phyloP scores from a whole-genome alignment of 495 filamentous ascomycete species.

The Aspergillus ellipticus region DNA sequence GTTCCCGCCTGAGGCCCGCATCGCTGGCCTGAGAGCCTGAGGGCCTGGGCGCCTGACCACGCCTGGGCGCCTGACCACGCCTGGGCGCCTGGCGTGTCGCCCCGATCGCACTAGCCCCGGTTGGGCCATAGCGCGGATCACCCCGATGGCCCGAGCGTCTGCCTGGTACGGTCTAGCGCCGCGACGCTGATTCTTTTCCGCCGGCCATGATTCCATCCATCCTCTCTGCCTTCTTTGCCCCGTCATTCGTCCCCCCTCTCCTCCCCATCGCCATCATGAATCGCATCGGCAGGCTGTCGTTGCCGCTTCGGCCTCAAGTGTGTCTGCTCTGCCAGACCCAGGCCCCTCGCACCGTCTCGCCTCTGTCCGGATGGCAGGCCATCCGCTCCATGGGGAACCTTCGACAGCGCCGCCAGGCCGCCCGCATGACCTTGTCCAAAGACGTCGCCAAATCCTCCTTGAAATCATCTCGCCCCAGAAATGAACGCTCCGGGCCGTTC shows the following conservation, averaged over 20 bases:
- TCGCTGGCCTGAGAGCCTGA: constrained; percentile 9
- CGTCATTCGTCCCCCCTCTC: background rate
- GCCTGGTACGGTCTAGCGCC: constrained; percentile 1
- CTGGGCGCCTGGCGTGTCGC: constrained; percentile 18
- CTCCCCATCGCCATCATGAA: constrained; percentile 12
- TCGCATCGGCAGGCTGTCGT: constrained; percentile 29
- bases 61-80: constrained; percentile 15
- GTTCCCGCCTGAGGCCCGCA: no score
- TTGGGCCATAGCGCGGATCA: constrained; percentile 22
- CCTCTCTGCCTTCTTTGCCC: constrained; percentile 8
- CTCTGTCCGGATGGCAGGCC: constrained; percentile 31
- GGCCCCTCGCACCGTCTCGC: constrained; percentile 14
- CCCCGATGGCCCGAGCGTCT: constrained; percentile 21
- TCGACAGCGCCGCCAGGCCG: constrained; percentile 46
- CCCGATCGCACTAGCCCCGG: constrained; percentile 29
- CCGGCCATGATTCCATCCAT: background rate
- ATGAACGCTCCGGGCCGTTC: constrained; percentile 59
- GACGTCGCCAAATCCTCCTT: constrained; percentile 55
- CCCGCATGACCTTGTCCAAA: constrained; percentile 78
- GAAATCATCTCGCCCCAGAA: constrained; percentile 34
- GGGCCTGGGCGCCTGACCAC: constrained; percentile 18
- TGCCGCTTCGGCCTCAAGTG: constrained; percentile 30
- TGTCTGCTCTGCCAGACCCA: constrained; percentile 41
- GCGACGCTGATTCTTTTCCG: constrained; percentile 9
- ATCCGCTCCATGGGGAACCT: constrained; percentile 38